Percentiles rank a stretch among this genome's conserved stretches.
phyloP scores from a whole-genome alignment of 495 filamentous ascomycete genomes.

The Aspergillus cavernicola region DNA sequence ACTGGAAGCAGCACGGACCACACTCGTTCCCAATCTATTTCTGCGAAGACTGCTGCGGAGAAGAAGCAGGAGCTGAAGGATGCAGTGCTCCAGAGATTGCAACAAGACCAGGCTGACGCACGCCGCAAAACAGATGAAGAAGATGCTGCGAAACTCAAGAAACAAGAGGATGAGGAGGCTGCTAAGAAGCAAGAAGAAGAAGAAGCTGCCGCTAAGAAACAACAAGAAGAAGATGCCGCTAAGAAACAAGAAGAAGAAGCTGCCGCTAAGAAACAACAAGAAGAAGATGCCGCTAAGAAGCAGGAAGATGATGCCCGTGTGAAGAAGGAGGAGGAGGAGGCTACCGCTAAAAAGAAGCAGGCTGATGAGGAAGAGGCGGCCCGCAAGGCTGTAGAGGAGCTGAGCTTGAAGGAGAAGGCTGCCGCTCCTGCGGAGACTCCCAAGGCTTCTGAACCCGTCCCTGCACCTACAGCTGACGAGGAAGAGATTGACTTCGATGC shows the following conservation, averaged over 20 bases:
- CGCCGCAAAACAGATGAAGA: conserved; percentile 50
- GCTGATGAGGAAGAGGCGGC: conserved; percentile 29
- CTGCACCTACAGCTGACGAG: conserved; percentile 33
- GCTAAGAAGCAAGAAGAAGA: conserved; percentile 27
- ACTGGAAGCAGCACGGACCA: conserved; percentile 54
- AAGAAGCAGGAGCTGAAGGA: conserved; percentile 66
- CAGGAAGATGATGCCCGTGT: conserved; percentile 24
- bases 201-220: conserved; percentile 18
- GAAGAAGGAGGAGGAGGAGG: conserved; percentile 29
- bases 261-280: conserved; percentile 28
- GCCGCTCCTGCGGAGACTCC: conserved; percentile 30
- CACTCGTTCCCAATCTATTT: conserved; percentile 55
- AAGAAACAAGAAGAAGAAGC: conserved; percentile 27
- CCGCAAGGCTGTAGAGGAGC: conserved; percentile 31
- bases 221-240: conserved; percentile 31
- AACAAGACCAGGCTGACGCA: conserved; percentile 50
- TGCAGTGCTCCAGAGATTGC: conserved; percentile 59
- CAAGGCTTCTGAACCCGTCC: conserved; percentile 34
- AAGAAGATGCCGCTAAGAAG: conserved; percentile 26
- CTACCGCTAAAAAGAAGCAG: not conserved
- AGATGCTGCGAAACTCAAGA: conserved; percentile 43
- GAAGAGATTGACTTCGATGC: conserved; percentile 52
- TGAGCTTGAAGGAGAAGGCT: conserved; percentile 40
- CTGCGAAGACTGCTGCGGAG: conserved; percentile 64
- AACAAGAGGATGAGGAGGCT: conserved; percentile 36